A percentile compares a stretch with the other conserved stretches of the same genome.
Conservation (phyloP, 345 rosid genomes). For the Melaleuca alternifolia region DNA sequence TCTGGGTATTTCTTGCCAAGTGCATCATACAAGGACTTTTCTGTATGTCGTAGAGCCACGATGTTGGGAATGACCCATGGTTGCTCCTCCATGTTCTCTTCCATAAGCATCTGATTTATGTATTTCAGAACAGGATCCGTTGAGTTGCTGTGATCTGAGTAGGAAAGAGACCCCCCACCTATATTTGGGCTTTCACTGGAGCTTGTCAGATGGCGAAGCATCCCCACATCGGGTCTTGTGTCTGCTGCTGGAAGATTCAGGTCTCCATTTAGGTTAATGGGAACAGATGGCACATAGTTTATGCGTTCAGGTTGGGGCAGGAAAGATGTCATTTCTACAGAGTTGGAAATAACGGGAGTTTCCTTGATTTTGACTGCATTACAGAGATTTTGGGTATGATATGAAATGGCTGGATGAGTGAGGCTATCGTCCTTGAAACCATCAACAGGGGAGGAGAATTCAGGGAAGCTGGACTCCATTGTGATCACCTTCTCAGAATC, state of each 20-base stretch:
- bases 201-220: neutral
- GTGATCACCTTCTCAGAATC: neutral
- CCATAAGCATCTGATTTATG: slow-evolving; percentile 63
- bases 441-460: neutral
- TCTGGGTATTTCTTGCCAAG: slow-evolving; percentile 31
- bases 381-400: neutral
- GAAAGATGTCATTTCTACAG: neutral
- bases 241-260: neutral
- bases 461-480: neutral
- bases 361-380: neutral
- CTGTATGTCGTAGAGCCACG: slow-evolving; percentile 45
- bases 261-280: neutral
- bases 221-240: neutral
- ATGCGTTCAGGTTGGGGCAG: neutral
- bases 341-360: neutral
- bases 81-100: slow-evolving; percentile 48
- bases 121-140: slow-evolving; percentile 45
- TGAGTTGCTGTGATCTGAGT: slow-evolving; percentile 40
- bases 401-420: neutral
- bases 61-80: slow-evolving; percentile 44
- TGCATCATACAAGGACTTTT: slow-evolving; percentile 49
- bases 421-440: neutral
- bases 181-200: neutral
- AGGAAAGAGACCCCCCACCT: neutral
- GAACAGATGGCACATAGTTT: neutral